Evolutionary conservation across 1,139 yeast species (phyloP).

Genomic region (Sugiyamaella castrensis): DNA sequence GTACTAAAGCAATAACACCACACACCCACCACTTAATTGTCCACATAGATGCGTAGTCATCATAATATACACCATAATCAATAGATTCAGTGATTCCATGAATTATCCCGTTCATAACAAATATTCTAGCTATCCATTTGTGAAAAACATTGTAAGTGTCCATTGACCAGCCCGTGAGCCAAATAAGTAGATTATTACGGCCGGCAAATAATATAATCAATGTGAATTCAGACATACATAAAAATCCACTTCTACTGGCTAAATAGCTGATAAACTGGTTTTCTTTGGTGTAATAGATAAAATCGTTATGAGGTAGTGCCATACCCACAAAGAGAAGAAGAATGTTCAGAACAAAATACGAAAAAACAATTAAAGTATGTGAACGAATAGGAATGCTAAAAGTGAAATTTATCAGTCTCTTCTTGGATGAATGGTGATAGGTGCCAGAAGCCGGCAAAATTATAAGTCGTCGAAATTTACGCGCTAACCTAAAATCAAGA

Average conservation of each 20-base stretch:
- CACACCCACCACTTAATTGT: conserved; percentile 34
- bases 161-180: conserved; percentile 63
- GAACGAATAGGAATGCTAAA: conserved; percentile 57
- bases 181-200: conserved; percentile 62
- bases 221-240: conserved; percentile 51
- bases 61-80: conserved; percentile 41
- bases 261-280: conserved; percentile 42
- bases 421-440: conserved; percentile 39
- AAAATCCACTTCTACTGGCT: conserved; percentile 59
- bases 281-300: conserved; percentile 36
- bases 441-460: conserved; percentile 16
- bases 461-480: conserved; percentile 17
- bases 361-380: conserved; percentile 49
- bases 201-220: conserved; percentile 56
- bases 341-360: conserved; percentile 44
- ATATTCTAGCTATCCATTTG: conserved; percentile 60
- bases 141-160: conserved; percentile 61
- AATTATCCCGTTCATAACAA: conserved; percentile 45
- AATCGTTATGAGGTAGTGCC: conserved; percentile 34
- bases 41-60: conserved; percentile 16
- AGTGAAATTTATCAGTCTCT: conserved; percentile 30
- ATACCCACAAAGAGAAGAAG: conserved; percentile 43
- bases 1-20: conserved; percentile 22
- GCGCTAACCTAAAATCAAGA: conserved; percentile 15
- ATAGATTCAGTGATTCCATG: conserved; percentile 29